Percentiles rank a stretch among this genome's conserved stretches.
These are phyloP conservation scores for Fusarium chlamydosporum DNA, from an alignment of 2,329 filamentous ascomycete species.

Conservation along the genomic window DNA sequence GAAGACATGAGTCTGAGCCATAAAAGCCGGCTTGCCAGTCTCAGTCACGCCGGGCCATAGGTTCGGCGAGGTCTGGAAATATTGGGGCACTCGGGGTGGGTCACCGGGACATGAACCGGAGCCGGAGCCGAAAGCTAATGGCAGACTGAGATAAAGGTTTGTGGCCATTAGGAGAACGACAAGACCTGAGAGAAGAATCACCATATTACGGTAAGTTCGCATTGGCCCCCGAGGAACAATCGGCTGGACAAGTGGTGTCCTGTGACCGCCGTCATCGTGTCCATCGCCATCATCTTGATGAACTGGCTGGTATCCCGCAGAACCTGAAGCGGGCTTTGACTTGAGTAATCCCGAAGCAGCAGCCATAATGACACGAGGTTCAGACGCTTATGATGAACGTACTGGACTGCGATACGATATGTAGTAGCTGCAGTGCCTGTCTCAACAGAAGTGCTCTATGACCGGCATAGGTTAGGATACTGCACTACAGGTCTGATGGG, in stretches of 20 bases:
- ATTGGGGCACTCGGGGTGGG: slow-evolving; percentile 67
- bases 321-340: slow-evolving; percentile 35
- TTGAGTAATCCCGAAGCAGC: slow-evolving; percentile 35
- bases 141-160: slow-evolving; percentile 57
- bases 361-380: slow-evolving; percentile 33
- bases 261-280: slow-evolving; percentile 37
- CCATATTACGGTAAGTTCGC: slow-evolving; percentile 52
- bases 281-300: slow-evolving; percentile 53
- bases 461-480: slow-evolving; percentile 13
- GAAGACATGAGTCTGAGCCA: slow-evolving; percentile 78
- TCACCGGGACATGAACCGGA: slow-evolving; percentile 51
- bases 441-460: slow-evolving; percentile 25
- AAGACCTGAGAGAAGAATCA: slow-evolving; percentile 53
- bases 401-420: not conserved
- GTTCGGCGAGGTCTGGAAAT: slow-evolving; percentile 73
- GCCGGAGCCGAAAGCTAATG: slow-evolving; percentile 48
- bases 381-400: not conserved
- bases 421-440: slow-evolving; percentile 4
- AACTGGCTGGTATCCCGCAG: slow-evolving; percentile 54
- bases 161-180: slow-evolving; percentile 57
- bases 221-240: slow-evolving; percentile 43
- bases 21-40: slow-evolving; percentile 77
- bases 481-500: slow-evolving; percentile 4
- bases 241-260: slow-evolving; percentile 31
- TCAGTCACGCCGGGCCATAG: slow-evolving; percentile 75